Evolutionary conservation across 2,329 filamentous ascomycete genomes (phyloP).

Genomic region (Periconia digitata): DNA sequence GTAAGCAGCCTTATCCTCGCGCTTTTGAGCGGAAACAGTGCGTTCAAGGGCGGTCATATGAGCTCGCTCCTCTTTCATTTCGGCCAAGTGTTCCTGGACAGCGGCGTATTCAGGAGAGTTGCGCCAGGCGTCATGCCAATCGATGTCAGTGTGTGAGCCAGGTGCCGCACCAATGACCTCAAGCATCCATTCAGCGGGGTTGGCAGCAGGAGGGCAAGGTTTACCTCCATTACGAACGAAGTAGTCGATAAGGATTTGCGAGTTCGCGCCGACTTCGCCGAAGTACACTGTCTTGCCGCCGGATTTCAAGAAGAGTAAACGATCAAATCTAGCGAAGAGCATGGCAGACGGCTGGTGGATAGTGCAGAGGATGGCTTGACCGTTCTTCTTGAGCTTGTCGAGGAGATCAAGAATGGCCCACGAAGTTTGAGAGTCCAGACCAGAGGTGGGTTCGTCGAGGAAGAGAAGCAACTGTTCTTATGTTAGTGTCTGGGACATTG

Average conservation of each 20-base stretch:
- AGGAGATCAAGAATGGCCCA: conserved; percentile 90
- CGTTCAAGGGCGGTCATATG: conserved; percentile 35
- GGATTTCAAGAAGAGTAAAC: conserved; percentile 74
- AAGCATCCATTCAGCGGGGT: conserved; percentile 82
- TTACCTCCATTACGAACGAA: conserved; percentile 73
- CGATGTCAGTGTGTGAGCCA: conserved; percentile 52
- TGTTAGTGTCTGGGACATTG: too few relatives aligned
- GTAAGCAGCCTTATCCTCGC: conserved; percentile 58
- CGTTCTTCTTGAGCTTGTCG: conserved; percentile 84
- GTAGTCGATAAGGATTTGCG: conserved; percentile 68
- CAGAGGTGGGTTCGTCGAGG: conserved; percentile 92
- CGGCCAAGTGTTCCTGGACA: conserved; percentile 50
- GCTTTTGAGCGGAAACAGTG: conserved; percentile 45
- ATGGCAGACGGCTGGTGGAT: conserved; percentile 97
- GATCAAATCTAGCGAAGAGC: conserved; percentile 88
- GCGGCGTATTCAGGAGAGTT: conserved; percentile 49
- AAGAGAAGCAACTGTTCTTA: conserved; percentile 71
- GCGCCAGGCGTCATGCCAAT: conserved; percentile 55
- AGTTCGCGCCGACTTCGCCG: conserved; percentile 74
- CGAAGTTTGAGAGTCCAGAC: conserved; percentile 88
- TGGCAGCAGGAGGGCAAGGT: conserved; percentile 67
- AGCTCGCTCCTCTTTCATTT: conserved; percentile 46
- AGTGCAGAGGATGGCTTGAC: conserved; percentile 86
- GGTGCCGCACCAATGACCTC: conserved; percentile 58
- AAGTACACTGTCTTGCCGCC: conserved; percentile 82